Evolutionary conservation across 2,329 filamentous ascomycete genomes (phyloP).

Genomic region (Monosporascus sp.): DNA sequence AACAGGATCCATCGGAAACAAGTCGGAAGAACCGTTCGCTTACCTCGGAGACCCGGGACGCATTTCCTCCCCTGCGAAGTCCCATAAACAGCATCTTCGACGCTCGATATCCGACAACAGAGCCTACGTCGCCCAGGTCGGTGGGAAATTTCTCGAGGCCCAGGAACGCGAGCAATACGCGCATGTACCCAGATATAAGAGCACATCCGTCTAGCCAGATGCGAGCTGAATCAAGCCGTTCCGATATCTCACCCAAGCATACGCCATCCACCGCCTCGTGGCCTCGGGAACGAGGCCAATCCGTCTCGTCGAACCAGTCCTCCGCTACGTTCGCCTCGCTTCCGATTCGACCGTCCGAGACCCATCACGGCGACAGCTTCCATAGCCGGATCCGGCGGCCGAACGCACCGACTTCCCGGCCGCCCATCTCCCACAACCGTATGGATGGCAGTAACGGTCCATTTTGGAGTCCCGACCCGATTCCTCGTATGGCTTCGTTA

Average conservation of each 20-base stretch:
- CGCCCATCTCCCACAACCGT: constrained; percentile 26
- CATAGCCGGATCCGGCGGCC: constrained; percentile 21
- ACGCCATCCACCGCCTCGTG: constrained; percentile 27
- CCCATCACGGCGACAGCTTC: constrained; percentile 21
- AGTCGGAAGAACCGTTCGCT: neutral
- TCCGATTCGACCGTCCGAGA: constrained; percentile 31
- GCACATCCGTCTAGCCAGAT: constrained; percentile 24
- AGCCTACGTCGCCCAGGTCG: constrained; percentile 19
- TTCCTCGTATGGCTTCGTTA: constrained; percentile 40
- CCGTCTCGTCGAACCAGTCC: constrained; percentile 43
- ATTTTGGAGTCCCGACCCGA: constrained; percentile 27
- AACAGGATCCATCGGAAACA: neutral
- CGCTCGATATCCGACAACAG: constrained; percentile 1
- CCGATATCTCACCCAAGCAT: constrained; percentile 13
- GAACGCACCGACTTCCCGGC: constrained; percentile 19
- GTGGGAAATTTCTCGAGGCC: constrained; percentile 58
- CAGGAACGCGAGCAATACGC: constrained; percentile 48
- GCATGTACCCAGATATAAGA: constrained; percentile 32
- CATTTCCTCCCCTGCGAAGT: constrained; percentile 16
- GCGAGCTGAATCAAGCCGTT: constrained; percentile 17
- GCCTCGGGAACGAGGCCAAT: constrained; percentile 41
- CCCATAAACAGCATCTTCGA: constrained; percentile 25
- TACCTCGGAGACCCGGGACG: neutral
- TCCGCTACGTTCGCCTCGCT: constrained; percentile 41
- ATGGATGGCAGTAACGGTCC: constrained; percentile 33